Evolutionary conservation across 176 grass and related monocot species (phyloP).

Genomic region (Avena sativa): DNA sequence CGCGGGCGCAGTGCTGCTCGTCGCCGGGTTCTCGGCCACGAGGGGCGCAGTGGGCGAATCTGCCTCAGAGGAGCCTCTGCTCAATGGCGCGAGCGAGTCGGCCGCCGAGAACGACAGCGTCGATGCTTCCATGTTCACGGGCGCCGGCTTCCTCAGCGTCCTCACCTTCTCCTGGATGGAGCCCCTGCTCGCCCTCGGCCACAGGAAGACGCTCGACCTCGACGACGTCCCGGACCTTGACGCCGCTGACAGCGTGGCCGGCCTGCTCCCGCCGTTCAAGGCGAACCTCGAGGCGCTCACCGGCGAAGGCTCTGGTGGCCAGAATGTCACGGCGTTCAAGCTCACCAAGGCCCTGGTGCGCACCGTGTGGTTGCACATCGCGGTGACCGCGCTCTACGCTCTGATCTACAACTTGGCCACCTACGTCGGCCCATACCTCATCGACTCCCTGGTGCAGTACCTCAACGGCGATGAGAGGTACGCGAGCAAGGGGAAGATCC

Average conservation of each 20-base stretch:
- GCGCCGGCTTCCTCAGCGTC: too few species aligned
- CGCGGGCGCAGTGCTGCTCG: conserved; percentile 26
- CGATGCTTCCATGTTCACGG: too few species aligned
- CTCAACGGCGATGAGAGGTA: conserved; percentile 65
- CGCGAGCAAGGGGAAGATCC: conserved; percentile 57
- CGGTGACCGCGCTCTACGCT: conserved; percentile 68
- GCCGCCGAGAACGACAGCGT: neutral
- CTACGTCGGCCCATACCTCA: conserved; percentile 89
- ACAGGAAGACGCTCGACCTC: too few species aligned
- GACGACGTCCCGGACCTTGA: conserved; percentile 32
- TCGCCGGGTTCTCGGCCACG: conserved; percentile 51
- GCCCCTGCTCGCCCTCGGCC: too few species aligned
- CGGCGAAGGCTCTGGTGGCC: conserved; percentile 4
- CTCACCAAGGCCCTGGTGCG: conserved; percentile 70
- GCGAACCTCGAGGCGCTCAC: conserved; percentile 53
- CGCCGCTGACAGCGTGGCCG: conserved; percentile 53
- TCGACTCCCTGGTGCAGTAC: conserved; percentile 85
- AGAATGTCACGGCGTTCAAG: conserved; percentile 63
- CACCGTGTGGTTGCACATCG: conserved; percentile 62
- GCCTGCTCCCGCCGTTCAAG: conserved; percentile 64
- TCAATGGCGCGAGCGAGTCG: conserved; percentile 43
- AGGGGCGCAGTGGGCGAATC: neutral
- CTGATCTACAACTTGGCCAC: conserved; percentile 64
- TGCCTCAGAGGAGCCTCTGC: conserved; percentile 59
- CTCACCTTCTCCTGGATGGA: too few species aligned